Base-by-base conservation (phyloP, 2,329 filamentous ascomycete genomes). In the Fonsecaea multimorphosa region DNA sequence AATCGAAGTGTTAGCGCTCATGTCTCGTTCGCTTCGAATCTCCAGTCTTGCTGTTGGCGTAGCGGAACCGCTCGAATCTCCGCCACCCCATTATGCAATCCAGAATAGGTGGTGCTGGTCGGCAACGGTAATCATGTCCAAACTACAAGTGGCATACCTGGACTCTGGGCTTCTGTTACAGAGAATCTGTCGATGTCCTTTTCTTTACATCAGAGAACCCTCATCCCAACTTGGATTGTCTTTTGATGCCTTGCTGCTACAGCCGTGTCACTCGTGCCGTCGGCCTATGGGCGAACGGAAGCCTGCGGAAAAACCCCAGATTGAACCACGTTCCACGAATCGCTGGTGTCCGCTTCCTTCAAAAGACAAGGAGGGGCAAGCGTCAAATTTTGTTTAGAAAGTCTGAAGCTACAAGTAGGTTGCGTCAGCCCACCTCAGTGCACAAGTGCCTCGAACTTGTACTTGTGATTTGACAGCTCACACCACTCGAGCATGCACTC, bases 231-330 rank as follows among this genome's bases (percentile, higher is more conserved):
- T 49, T 11, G 22, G 11, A 16, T 24, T 49, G 19, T 3, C 11
- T 14, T 24, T 7, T 24, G 19, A 24, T 27, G 12, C 19, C 40
- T 46, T 24, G 19, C 11, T 12, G 44, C 19, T 11, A 12, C 22
- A 49, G 19, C 40, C 2, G 7, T 19, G 40, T 44, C 40, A 16
- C 12, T 34, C 59, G 44, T 56, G 51, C 27, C 12, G 36, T 34
- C 27, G 44, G 49, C 16, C 44, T 29, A 66, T 61, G 61, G 64
- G 64, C 64, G 61, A 68, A 49, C 53, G 67, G 67, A 66, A 68
- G 9, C 5, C 60, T 22, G 58, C 63, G 61, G 65, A 24, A 61
- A 34, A 44, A 11, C 24, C 65, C 53, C 44, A 57, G 53, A 58
- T 36, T 59, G 59, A 36, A 34, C 36, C 44, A 49, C 22, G 24